Percentiles rank a stretch among this genome's conserved stretches.
phyloP scores from a whole-genome alignment of 345 rosid genomes.

The Populus simonii region DNA sequence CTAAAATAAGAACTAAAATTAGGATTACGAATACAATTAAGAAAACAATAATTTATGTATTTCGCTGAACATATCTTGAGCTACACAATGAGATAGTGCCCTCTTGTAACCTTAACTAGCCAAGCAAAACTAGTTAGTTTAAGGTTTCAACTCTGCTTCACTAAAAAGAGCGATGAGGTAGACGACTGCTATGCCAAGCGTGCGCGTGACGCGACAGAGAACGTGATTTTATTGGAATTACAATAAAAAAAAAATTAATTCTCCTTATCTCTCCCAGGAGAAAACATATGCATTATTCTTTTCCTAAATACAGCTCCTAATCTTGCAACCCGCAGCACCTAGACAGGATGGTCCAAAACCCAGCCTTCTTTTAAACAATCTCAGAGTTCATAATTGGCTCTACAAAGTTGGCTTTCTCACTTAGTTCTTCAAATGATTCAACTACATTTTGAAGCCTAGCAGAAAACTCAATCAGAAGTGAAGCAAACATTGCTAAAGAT shows the following conservation, averaged over 20 bases:
- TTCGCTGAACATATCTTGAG: no score
- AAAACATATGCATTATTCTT: not conserved
- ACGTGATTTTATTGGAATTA: no score
- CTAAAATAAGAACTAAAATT: not conserved
- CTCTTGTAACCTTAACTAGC: no score
- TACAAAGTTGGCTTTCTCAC: slow-evolving; percentile 19
- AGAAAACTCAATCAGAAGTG: slow-evolving; percentile 22
- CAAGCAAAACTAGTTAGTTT: no score
- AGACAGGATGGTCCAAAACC: slow-evolving; percentile 1
- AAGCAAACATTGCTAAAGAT: slow-evolving; percentile 20
- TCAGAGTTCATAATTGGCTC: slow-evolving; percentile 3
- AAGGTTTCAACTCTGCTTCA: no score
- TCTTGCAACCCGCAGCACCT: slow-evolving; percentile 1
- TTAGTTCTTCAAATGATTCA: slow-evolving; percentile 18
- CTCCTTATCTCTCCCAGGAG: not conserved
- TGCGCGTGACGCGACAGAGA: no score
- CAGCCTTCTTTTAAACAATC: not conserved
- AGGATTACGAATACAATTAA: not conserved
- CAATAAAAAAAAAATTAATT: no score
- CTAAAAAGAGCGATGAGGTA: no score
- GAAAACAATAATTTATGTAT: no score
- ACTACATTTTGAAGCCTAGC: slow-evolving; percentile 28
- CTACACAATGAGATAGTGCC: no score
- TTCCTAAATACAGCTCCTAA: not conserved
- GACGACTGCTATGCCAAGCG: no score